Base-by-base conservation (phyloP, 495 filamentous ascomycete genomes). In the Penicillium lagena region DNA sequence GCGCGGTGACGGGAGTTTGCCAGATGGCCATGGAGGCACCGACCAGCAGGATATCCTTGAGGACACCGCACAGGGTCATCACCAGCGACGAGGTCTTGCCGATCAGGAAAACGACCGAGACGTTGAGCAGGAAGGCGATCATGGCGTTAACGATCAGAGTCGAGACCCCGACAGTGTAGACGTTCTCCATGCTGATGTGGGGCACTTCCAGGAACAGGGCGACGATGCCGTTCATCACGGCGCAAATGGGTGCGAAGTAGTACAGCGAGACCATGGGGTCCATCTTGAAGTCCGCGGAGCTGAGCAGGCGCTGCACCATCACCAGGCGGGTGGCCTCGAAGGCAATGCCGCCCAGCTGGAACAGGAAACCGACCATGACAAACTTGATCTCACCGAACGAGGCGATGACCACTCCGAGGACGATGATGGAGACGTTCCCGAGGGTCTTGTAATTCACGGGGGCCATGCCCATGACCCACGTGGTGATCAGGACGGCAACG, bases 1-100 rank as follows among this genome's bases (percentile, higher is more conserved):
- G 80, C 37, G 62, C 64, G 14, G 87, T 79, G 56, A 98, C 84
- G 15, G 82, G 81, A 49, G 89, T 93, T 45, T 82, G 73, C 85
- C 88, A 96, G 65, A 98, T 84, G 49, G 87, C 58, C 78, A 96
- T 93, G 44, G 89, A 95, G 41, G 87, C 87, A 42, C 74, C 70
- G 39, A 98, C 90, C 28, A 98, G 85, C 47, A 98, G 81, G 53
- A 98, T 91, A 75, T 98, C 93, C 78, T 98, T 98, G 60, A 97
- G 82, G 46, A 98, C 90, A 72, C 93, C 93, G 68, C 89, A 97
- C 40, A 98, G 86, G 33, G 93, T 97, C 65, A 96, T 87, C 60
- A 96, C 89, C 35, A 98, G 80, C 39, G 89, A 91, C 0, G 91
- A 96, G 15, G 93, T 98, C 73, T 89, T 91, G 70, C 93, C 93